These are phyloP conservation scores for Miamiensis avidus DNA, from an alignment of 169 alveolate genomes.

Conservation along the genomic window DNA sequence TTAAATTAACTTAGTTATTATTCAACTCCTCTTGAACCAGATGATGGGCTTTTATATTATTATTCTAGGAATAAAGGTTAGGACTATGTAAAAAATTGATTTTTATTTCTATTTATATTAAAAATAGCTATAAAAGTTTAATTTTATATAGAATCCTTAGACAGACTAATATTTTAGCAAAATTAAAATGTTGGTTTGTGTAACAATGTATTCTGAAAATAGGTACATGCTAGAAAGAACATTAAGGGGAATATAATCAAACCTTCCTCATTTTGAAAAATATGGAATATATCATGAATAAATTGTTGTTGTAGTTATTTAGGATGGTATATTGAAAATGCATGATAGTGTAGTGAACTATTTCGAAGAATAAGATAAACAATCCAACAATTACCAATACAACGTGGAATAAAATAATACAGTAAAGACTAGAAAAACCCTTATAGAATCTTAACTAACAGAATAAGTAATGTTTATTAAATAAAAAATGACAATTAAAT, in stretches of 20 bases:
- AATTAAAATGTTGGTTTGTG: constrained; percentile 15
- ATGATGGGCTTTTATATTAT: constrained; percentile 3
- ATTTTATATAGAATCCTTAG: no score
- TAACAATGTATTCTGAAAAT: constrained; percentile 25
- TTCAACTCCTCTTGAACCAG: background rate
- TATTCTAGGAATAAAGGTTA: background rate
- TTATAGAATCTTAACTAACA: background rate
- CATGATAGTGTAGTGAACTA: constrained; percentile 16
- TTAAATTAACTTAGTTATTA: no score
- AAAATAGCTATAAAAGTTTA: no score
- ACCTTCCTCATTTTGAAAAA: background rate
- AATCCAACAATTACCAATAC: no score
- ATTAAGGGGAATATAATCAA: background rate
- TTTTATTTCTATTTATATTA: no score
- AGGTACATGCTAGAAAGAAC: constrained; percentile 6
- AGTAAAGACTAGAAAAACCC: background rate
- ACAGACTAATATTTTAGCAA: no score
- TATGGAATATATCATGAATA: background rate
- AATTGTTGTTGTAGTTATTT: constrained; percentile 23
- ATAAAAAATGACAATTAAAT: background rate
- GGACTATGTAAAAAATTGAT: background rate
- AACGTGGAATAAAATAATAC: background rate
- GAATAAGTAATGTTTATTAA: background rate
- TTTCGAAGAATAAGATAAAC: background rate
- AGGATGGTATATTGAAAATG: constrained; percentile 32